Evolutionary conservation across 768 basidiomycete species (phyloP).

Genomic region (Lanmaoa rubissima): DNA sequence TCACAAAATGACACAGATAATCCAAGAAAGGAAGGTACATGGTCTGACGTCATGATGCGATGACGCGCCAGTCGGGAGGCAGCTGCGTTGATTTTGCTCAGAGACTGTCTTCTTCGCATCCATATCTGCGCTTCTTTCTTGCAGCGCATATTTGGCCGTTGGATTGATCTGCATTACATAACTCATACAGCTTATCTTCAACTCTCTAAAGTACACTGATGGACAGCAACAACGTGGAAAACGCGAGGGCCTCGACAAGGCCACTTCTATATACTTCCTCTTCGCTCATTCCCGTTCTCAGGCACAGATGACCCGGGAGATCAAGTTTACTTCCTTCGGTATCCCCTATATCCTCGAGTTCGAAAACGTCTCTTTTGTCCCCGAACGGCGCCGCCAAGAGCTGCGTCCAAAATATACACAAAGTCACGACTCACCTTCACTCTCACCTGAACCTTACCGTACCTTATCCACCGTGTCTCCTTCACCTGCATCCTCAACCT

Average conservation of each 20-base stretch:
- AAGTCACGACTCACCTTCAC: too few species aligned
- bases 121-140: too few species aligned
- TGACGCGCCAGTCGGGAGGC: background rate
- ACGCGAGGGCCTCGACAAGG: background rate
- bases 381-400: background rate
- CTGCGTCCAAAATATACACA: too few species aligned
- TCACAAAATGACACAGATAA: slow-evolving; percentile 6
- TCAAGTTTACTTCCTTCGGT: slow-evolving; percentile 32
- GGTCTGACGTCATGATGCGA: slow-evolving; percentile 26
- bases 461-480: background rate
- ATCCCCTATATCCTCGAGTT: slow-evolving; percentile 32
- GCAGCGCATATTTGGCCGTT: background rate
- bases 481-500: slow-evolving; percentile 16
- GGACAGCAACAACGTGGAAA: background rate
- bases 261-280: background rate
- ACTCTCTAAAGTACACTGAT: background rate
- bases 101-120: background rate
- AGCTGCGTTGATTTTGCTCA: background rate
- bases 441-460: too few species aligned
- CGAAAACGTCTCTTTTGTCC: slow-evolving; percentile 24
- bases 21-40: slow-evolving; percentile 30
- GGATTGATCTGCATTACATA: slow-evolving; percentile 2
- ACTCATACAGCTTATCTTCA: slow-evolving; percentile 1
- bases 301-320: slow-evolving; percentile 19
- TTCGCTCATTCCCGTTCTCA: background rate